Evolutionary conservation across 2,329 filamentous ascomycete species (phyloP).

Genomic region (Diaporthe helianthi): DNA sequence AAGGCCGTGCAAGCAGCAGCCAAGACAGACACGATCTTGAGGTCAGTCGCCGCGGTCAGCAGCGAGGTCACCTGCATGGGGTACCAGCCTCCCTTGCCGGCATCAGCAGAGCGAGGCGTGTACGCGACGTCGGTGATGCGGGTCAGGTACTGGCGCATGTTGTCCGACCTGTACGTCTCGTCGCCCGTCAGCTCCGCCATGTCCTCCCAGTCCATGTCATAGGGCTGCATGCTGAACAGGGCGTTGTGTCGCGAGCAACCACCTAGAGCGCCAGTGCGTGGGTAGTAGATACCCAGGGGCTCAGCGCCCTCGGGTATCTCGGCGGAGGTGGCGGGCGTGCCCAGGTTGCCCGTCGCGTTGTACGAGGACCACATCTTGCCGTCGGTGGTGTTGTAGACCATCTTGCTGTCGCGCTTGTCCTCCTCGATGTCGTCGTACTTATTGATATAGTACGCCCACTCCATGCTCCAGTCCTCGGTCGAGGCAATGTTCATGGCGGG

Average conservation of each 20-base stretch:
- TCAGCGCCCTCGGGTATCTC: constrained; percentile 36
- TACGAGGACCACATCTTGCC: constrained; percentile 29
- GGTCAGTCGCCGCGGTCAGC: constrained; percentile 57
- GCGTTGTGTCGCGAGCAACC: constrained; percentile 55
- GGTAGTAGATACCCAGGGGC: constrained; percentile 41
- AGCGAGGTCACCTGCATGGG: constrained; percentile 57
- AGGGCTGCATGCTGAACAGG: constrained; percentile 56
- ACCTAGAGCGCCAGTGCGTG: constrained; percentile 38
- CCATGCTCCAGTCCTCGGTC: constrained; percentile 12
- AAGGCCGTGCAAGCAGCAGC: constrained; percentile 50
- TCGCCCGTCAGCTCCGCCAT: constrained; percentile 59
- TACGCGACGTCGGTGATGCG: constrained; percentile 57
- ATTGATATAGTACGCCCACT: constrained; percentile 25
- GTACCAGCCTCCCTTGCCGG: constrained; percentile 66
- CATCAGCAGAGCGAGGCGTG: constrained; percentile 50
- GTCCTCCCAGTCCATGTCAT: constrained; percentile 56
- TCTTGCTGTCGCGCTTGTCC: constrained; percentile 23
- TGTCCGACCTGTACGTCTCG: constrained; percentile 53
- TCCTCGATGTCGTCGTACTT: constrained; percentile 36
- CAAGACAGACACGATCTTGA: constrained; percentile 59
- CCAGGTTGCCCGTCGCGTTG: constrained; percentile 42
- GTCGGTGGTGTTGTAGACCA: constrained; percentile 26
- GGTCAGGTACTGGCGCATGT: constrained; percentile 57
- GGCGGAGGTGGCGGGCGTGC: constrained; percentile 50
- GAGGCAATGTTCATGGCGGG: constrained; percentile 23